These are phyloP conservation scores for Metschnikowia dekortorum DNA, from an alignment of 805 yeast species.

Conservation along the genomic window DNA sequence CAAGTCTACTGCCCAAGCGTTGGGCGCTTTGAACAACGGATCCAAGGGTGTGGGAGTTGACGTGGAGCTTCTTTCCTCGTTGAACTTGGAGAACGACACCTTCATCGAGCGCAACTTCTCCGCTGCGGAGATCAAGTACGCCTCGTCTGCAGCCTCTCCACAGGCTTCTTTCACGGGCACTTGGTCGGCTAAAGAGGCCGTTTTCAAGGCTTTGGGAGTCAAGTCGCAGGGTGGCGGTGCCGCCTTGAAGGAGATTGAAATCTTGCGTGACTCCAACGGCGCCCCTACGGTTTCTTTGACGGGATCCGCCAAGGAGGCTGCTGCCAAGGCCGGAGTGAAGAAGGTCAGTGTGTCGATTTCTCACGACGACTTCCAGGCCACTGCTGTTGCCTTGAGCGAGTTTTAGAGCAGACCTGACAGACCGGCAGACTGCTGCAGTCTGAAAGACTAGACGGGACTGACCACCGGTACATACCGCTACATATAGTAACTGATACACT, in stretches of 20 bases:
- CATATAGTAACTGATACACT: no score
- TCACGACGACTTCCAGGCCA: constrained; percentile 95
- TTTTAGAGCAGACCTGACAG: constrained; percentile 24
- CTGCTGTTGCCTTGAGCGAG: constrained; percentile 87
- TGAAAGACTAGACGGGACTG: not conserved
- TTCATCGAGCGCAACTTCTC: constrained; percentile 93
- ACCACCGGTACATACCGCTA: not conserved
- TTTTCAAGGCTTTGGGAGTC: constrained; percentile 90
- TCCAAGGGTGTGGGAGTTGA: constrained; percentile 90
- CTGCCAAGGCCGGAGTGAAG: constrained; percentile 63
- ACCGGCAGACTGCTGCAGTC: not conserved
- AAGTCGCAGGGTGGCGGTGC: constrained; percentile 94
- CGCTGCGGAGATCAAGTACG: constrained; percentile 70
- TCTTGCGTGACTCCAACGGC: constrained; percentile 63
- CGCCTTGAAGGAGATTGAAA: constrained; percentile 85
- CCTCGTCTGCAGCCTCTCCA: constrained; percentile 67
- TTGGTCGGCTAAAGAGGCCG: constrained; percentile 99
- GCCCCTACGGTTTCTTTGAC: constrained; percentile 77
- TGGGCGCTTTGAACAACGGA: constrained; percentile 52
- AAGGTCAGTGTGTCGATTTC: constrained; percentile 84
- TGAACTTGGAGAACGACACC: constrained; percentile 85
- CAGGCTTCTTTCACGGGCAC: constrained; percentile 94
- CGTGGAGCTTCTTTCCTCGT: constrained; percentile 79
- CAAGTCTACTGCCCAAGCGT: constrained; percentile 59
- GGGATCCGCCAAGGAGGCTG: constrained; percentile 76